Percentiles rank a stretch among this genome's conserved stretches.
Conservation (phyloP, 2,329 filamentous ascomycete species). For the Epichloe sylvatica region DNA sequence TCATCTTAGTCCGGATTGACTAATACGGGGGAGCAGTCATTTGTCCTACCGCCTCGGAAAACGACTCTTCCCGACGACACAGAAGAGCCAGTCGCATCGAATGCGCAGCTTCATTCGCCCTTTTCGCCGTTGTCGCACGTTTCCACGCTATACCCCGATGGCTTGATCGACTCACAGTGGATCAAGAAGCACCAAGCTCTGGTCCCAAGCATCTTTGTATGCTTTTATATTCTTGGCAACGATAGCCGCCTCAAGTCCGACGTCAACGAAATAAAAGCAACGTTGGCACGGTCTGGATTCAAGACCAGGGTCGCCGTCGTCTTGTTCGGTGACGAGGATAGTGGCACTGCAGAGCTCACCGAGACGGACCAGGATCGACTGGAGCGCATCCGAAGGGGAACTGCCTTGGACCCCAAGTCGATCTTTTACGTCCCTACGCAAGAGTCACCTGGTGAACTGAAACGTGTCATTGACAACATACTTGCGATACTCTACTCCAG, state of each 20-base stretch:
- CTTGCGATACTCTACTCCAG: constrained; percentile 58
- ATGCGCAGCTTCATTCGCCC: constrained; percentile 66
- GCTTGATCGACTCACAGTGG: constrained; percentile 70
- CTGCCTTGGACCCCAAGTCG: constrained; percentile 67
- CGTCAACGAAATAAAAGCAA: constrained; percentile 61
- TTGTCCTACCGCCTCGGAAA: constrained; percentile 43
- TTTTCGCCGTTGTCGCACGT: constrained; percentile 78
- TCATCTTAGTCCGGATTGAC: constrained; percentile 14
- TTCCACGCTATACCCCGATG: constrained; percentile 79
- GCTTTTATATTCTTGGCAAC: constrained; percentile 65
- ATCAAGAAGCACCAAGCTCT: constrained; percentile 76
- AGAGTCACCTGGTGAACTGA: constrained; percentile 55
- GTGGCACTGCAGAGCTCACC: constrained; percentile 31
- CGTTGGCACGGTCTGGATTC: constrained; percentile 55
- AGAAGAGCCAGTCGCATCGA: constrained; percentile 31
- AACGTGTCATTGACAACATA: constrained; percentile 59
- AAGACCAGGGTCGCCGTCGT: constrained; percentile 67
- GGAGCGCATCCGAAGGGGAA: constrained; percentile 63
- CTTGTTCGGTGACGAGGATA: constrained; percentile 19
- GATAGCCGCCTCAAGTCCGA: constrained; percentile 83
- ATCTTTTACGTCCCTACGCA: constrained; percentile 74
- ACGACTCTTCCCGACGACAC: constrained; percentile 38
- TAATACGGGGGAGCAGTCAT: constrained; percentile 25
- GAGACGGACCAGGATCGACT: constrained; percentile 58
- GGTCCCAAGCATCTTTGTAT: constrained; percentile 66